Evolutionary conservation across 208 protist genomes (phyloP).

Genomic region (Tritrichomonas musculus): DNA sequence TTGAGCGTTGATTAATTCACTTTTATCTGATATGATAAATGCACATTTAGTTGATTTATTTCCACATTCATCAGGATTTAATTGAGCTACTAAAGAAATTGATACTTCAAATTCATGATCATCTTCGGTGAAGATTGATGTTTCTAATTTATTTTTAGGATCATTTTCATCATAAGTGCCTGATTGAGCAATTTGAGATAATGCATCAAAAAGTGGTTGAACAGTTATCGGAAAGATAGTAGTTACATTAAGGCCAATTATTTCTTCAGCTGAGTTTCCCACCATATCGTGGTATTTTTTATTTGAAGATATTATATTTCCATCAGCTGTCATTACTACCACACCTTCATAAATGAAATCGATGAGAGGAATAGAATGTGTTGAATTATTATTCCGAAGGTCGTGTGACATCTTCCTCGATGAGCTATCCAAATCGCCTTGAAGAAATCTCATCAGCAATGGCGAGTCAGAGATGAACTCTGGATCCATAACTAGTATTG

Average conservation of each 20-base stretch:
- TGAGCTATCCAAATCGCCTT: neutral
- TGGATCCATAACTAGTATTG: neutral
- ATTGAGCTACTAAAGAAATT: neutral
- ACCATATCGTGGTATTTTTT: constrained; percentile 14
- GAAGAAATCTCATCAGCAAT: neutral
- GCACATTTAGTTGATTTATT: neutral
- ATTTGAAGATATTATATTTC: constrained; percentile 2
- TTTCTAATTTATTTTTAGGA: neutral
- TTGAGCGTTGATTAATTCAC: neutral
- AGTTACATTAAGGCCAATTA: neutral
- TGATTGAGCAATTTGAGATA: neutral
- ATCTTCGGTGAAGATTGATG: neutral
- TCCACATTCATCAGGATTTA: neutral
- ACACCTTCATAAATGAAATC: constrained; percentile 5
- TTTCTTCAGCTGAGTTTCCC: constrained; percentile 2
- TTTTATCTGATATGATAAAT: neutral
- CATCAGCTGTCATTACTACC: neutral
- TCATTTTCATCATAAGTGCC: too few relatives aligned
- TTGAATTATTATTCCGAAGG: neutral
- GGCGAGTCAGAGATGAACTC: neutral
- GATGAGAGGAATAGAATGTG: neutral
- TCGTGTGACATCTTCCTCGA: neutral
- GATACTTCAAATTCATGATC: neutral
- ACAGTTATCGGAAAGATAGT: neutral
- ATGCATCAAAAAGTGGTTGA: neutral